Evolutionary conservation across 495 filamentous ascomycete genomes (phyloP).

Genomic region (Tuber umbilicatum): DNA sequence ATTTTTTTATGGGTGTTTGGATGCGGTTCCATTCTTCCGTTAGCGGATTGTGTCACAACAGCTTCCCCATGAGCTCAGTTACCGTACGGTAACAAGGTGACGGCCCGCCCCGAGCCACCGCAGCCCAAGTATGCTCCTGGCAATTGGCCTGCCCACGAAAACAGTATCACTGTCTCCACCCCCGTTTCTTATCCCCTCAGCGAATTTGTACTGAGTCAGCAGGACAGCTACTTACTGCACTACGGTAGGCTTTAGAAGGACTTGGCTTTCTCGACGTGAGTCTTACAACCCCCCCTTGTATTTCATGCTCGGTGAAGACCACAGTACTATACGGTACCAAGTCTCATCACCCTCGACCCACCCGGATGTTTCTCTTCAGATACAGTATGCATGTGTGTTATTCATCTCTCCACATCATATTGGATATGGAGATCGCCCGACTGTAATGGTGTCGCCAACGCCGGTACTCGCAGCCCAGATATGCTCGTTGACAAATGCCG

Average conservation of each 20-base stretch:
- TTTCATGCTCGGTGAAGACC: background rate
- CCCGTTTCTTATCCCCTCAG: background rate
- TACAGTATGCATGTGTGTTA: background rate
- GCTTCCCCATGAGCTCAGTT: constrained; percentile 10
- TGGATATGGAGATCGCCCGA: background rate
- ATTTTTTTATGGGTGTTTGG: background rate
- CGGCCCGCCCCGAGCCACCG: constrained; percentile 33
- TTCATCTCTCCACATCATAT: background rate
- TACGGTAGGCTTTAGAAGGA: background rate
- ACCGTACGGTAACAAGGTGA: constrained; percentile 14
- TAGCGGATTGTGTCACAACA: constrained; percentile 19
- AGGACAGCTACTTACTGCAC: background rate
- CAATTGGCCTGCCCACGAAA: background rate
- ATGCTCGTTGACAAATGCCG: background rate
- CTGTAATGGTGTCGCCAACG: background rate
- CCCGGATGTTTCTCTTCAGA: constrained; percentile 2
- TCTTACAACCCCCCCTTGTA: background rate
- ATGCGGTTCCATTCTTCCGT: constrained; percentile 15
- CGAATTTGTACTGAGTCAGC: background rate
- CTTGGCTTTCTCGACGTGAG: background rate
- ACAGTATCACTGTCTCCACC: background rate
- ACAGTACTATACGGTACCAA: background rate
- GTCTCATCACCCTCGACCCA: background rate
- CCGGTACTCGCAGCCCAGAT: background rate
- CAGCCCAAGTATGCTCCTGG: constrained; percentile 14